Conservation (phyloP, 352 stramenopile species). For the Pythium dissimile region DNA sequence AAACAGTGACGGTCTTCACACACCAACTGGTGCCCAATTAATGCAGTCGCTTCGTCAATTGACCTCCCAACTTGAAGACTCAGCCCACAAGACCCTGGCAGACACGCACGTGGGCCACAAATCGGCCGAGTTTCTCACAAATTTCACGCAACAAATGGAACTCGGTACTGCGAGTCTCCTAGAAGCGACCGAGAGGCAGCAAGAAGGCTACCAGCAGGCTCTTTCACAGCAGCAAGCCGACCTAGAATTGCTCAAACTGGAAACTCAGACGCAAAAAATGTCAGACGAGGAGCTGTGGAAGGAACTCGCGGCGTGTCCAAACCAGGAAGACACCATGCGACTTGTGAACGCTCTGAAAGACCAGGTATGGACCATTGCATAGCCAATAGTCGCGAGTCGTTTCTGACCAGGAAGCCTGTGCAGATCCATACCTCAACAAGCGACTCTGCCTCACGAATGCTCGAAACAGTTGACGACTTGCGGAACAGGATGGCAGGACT, state of each 20-base stretch:
- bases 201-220: constrained; percentile 40
- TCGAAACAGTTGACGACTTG: constrained; percentile 54
- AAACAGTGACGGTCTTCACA: constrained; percentile 14
- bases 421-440: constrained; percentile 38
- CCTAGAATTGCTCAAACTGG: constrained; percentile 39
- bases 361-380: too few relatives aligned
- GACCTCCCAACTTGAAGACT: constrained; percentile 36
- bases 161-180: constrained; percentile 54
- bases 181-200: constrained; percentile 50
- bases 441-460: constrained; percentile 36
- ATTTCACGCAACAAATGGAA: constrained; percentile 59
- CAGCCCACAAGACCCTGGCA: constrained; percentile 19
- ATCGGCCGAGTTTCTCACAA: constrained; percentile 27
- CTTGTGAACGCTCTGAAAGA: constrained; percentile 50
- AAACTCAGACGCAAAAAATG: constrained; percentile 41
- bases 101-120: not conserved
- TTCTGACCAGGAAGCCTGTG: too few relatives aligned
- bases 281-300: constrained; percentile 39
- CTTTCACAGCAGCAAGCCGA: constrained; percentile 36
- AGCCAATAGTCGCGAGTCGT: too few relatives aligned
- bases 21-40: constrained; percentile 8
- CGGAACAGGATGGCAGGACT: constrained; percentile 40
- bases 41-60: constrained; percentile 47
- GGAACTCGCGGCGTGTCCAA: constrained; percentile 47
- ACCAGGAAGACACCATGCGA: constrained; percentile 57